phyloP scores from a whole-genome alignment of 805 yeast species.

The Candida insectorum region DNA sequence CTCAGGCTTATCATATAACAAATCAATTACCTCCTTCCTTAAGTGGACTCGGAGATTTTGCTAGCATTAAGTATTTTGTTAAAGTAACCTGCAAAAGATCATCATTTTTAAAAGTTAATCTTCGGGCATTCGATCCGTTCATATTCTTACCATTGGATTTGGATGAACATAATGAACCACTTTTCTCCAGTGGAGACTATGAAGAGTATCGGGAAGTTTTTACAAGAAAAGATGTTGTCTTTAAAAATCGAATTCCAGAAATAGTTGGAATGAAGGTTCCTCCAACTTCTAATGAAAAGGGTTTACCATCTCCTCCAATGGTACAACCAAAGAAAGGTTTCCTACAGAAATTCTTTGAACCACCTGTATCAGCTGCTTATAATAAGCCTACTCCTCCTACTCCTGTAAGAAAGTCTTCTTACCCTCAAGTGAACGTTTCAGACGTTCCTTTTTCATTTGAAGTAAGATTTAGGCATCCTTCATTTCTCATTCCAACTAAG shows the following conservation, averaged over 20 bases:
- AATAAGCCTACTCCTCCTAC: slow-evolving; percentile 10
- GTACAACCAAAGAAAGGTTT: slow-evolving; percentile 22
- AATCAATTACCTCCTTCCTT: slow-evolving; percentile 33
- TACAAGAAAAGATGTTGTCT: slow-evolving; percentile 39
- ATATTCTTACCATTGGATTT: slow-evolving; percentile 49
- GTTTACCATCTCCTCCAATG: slow-evolving; percentile 17
- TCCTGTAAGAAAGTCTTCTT: slow-evolving; percentile 4
- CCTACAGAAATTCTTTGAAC: slow-evolving; percentile 25
- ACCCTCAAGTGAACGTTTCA: slow-evolving; percentile 24
- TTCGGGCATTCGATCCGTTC: slow-evolving; percentile 48
- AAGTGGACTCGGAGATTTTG: slow-evolving; percentile 30
- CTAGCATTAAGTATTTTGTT: slow-evolving; percentile 49
- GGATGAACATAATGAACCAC: slow-evolving; percentile 17
- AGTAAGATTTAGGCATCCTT: slow-evolving; percentile 46
- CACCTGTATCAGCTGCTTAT: slow-evolving; percentile 4
- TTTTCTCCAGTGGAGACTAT: slow-evolving; percentile 11
- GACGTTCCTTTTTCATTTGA: slow-evolving; percentile 45
- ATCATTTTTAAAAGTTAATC: slow-evolving; percentile 44
- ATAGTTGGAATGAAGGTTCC: slow-evolving; percentile 36
- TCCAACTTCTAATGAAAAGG: slow-evolving; percentile 13
- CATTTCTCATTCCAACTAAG: slow-evolving; percentile 43
- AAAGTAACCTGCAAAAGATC: slow-evolving; percentile 59
- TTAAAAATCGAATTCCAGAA: slow-evolving; percentile 41
- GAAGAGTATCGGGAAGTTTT: slow-evolving; percentile 41
- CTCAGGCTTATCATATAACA: slow-evolving; percentile 21